phyloP scores from a whole-genome alignment of 1,139 yeast species.

The Geotrichum macrosporum region DNA sequence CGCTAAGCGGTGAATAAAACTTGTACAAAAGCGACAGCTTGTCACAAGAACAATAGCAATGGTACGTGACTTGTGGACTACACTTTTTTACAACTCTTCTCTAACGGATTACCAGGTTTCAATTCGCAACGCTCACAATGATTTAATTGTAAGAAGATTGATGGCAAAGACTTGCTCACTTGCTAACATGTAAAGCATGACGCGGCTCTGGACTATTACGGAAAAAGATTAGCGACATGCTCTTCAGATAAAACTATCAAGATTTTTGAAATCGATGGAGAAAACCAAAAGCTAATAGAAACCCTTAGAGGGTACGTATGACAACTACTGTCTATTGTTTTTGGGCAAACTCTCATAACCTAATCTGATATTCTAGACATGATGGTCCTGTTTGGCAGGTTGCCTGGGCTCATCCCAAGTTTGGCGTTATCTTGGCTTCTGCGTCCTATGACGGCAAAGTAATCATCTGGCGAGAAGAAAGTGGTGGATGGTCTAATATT shows the following conservation, averaged over 20 bases:
- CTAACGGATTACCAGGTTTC: conserved; percentile 28
- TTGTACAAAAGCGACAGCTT: too few relatives aligned
- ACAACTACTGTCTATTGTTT: neutral
- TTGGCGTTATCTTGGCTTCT: conserved; percentile 90
- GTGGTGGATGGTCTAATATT: conserved; percentile 81
- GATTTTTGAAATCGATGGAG: conserved; percentile 86
- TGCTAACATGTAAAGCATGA: conserved; percentile 52
- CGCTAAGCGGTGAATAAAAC: too few relatives aligned
- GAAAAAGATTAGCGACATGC: conserved; percentile 90
- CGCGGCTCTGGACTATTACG: conserved; percentile 94
- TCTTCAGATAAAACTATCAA: conserved; percentile 93
- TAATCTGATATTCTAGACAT: conserved; percentile 42
- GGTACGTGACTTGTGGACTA: conserved; percentile 2
- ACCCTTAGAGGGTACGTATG: conserved; percentile 57
- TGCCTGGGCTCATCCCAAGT: conserved; percentile 98
- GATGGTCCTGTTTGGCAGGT: conserved; percentile 99
- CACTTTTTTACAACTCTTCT: neutral
- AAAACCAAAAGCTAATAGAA: conserved; percentile 62
- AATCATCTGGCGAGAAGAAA: conserved; percentile 91
- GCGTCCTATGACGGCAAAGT: conserved; percentile 96
- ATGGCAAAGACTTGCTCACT: neutral
- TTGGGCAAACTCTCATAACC: neutral
- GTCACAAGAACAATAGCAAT: conserved; percentile 1
- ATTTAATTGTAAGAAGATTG: conserved; percentile 51
- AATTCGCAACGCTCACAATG: conserved; percentile 46